These are phyloP conservation scores for Leptomonas pyrrhocoris DNA, from an alignment of 208 protist genomes.

Conservation along the genomic window DNA sequence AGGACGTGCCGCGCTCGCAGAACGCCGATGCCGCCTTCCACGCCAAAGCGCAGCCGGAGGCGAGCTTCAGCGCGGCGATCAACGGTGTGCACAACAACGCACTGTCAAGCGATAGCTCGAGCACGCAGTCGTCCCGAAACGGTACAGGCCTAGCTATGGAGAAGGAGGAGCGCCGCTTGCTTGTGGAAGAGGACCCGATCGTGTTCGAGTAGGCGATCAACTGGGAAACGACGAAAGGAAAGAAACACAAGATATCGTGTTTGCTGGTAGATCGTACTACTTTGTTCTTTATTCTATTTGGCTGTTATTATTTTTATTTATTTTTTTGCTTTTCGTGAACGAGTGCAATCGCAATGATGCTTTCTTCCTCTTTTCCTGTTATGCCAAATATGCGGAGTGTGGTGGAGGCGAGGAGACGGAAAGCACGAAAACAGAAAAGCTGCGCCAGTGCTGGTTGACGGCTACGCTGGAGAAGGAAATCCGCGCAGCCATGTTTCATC, in stretches of 20 bases:
- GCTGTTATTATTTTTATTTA: too few relatives aligned
- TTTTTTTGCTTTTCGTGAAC: too few relatives aligned
- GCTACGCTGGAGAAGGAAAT: too few relatives aligned
- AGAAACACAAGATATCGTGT: not conserved
- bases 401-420: too few relatives aligned
- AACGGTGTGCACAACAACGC: slow-evolving; percentile 1
- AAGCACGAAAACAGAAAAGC: too few relatives aligned
- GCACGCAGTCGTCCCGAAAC: slow-evolving; percentile 14
- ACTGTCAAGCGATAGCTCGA: slow-evolving; percentile 3
- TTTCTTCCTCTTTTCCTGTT: too few relatives aligned
- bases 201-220: slow-evolving; percentile 29
- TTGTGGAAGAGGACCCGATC: slow-evolving; percentile 39
- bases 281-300: too few relatives aligned
- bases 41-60: slow-evolving; percentile 9
- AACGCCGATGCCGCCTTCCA: not conserved
- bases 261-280: not conserved
- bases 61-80: not conserved
- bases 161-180: slow-evolving; percentile 28
- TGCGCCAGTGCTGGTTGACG: too few relatives aligned
- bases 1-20: slow-evolving; percentile 23
- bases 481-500: too few relatives aligned
- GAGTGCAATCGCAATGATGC: too few relatives aligned
- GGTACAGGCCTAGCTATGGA: slow-evolving; percentile 7
- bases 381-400: too few relatives aligned
- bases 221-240: not conserved